These are phyloP conservation scores for Populus nigra DNA, from an alignment of 345 rosid genomes.

Conservation along the genomic window DNA sequence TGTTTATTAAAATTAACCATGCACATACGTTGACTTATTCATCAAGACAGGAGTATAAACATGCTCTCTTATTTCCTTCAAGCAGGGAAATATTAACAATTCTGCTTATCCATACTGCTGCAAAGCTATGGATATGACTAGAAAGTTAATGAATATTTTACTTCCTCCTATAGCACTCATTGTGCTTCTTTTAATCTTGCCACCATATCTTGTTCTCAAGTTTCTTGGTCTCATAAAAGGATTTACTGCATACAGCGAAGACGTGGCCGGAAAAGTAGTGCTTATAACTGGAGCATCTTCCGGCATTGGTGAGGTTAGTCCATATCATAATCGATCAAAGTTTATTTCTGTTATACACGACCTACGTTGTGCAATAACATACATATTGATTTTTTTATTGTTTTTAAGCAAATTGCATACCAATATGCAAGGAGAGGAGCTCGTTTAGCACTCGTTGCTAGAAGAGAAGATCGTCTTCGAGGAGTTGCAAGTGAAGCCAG, in stretches of 20 bases:
- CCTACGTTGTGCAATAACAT: too few relatives aligned
- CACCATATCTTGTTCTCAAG: slow-evolving; percentile 43
- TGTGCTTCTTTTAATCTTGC: slow-evolving; percentile 25
- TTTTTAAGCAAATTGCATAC: slow-evolving; percentile 43
- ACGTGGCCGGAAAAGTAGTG: slow-evolving; percentile 48
- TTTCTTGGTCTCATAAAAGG: slow-evolving; percentile 29
- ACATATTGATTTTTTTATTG: neutral
- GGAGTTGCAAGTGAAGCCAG: slow-evolving; percentile 3
- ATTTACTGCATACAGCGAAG: slow-evolving; percentile 33
- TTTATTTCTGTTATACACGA: neutral
- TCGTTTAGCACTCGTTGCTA: slow-evolving; percentile 15
- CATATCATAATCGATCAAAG: neutral
- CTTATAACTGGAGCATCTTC: slow-evolving; percentile 70
- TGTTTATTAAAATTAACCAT: too few relatives aligned
- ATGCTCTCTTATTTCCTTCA: too few relatives aligned
- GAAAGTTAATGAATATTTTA: neutral
- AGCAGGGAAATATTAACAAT: too few relatives aligned
- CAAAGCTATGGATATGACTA: neutral
- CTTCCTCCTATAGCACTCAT: neutral
- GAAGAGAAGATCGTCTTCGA: slow-evolving; percentile 15
- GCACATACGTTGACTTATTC: too few relatives aligned
- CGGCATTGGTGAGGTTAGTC: slow-evolving; percentile 59
- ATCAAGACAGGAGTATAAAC: too few relatives aligned
- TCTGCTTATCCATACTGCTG: neutral
- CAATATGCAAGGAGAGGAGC: slow-evolving; percentile 26